Conservation (phyloP, 352 stramenopile species). For the Phytopythium cucurbitacearum region DNA sequence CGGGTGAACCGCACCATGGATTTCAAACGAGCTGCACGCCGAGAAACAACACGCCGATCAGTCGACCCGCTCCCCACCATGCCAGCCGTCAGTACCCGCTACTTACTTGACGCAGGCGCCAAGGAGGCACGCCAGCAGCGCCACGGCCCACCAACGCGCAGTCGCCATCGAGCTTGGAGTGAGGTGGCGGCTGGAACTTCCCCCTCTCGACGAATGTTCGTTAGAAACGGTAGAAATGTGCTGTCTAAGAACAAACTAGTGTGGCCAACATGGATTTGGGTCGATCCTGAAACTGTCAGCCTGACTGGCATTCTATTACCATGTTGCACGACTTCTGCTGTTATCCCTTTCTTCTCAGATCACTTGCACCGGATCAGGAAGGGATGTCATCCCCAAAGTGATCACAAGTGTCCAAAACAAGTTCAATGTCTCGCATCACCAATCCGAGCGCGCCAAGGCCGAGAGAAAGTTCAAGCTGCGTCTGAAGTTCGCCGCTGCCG, state of each 20-base stretch:
- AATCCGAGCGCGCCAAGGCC: slow-evolving; percentile 1
- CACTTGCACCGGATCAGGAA: too few relatives aligned
- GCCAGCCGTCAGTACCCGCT: background rate
- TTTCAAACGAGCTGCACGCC: slow-evolving; percentile 38
- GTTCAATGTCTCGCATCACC: slow-evolving; percentile 6
- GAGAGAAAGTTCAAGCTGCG: background rate
- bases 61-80: background rate
- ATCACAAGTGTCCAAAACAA: background rate
- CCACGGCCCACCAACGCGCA: background rate
- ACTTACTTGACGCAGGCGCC: slow-evolving; percentile 13
- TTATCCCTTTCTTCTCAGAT: too few relatives aligned
- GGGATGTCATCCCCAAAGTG: background rate
- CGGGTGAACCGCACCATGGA: slow-evolving; percentile 55
- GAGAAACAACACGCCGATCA: slow-evolving; percentile 2
- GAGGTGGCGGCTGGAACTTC: background rate
- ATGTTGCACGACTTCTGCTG: background rate
- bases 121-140: slow-evolving; percentile 21
- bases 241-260: background rate
- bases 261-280: background rate
- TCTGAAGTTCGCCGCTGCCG: background rate
- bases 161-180: slow-evolving; percentile 1
- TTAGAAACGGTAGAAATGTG: background rate
- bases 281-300: slow-evolving; percentile 2
- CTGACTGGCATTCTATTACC: background rate
- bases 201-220: background rate